These are phyloP conservation scores for Sarocladium oryzae DNA, from an alignment of 2,329 filamentous ascomycete species.

Conservation along the genomic window DNA sequence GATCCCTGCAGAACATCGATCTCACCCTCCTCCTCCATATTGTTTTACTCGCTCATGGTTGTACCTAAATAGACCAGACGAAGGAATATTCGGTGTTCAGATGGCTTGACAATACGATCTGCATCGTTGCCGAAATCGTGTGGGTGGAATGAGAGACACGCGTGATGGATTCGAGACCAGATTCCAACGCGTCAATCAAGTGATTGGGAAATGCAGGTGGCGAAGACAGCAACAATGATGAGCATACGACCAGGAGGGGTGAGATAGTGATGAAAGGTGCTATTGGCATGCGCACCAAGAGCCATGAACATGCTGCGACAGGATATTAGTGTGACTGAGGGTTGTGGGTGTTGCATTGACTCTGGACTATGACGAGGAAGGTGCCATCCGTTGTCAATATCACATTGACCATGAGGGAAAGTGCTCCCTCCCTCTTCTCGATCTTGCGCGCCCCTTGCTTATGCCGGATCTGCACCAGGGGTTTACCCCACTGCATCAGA, in stretches of 20 bases:
- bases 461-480: conserved; percentile 7
- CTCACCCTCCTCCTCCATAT: too few species aligned
- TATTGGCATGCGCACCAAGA: too few species aligned
- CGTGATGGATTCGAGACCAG: not conserved
- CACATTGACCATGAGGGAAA: not conserved
- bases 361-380: not conserved
- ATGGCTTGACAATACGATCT: not conserved
- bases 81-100: not conserved
- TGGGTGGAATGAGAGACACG: conserved; percentile 4
- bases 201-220: too few species aligned
- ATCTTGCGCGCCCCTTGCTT: not conserved
- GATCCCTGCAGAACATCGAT: conserved; percentile 3
- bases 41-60: too few species aligned
- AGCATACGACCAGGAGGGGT: too few species aligned
- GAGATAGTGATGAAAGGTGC: too few species aligned
- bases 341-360: too few species aligned
- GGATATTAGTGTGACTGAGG: too few species aligned
- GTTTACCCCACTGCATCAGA: not conserved
- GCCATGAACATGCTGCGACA: too few species aligned
- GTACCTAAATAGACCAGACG: too few species aligned
- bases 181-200: conserved; percentile 6
- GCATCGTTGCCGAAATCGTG: not conserved
- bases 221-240: too few species aligned
- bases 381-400: not conserved
- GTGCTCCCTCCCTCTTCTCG: not conserved